Conservation (phyloP, 2,329 filamentous ascomycete genomes). For the Biscogniauxia marginata region DNA sequence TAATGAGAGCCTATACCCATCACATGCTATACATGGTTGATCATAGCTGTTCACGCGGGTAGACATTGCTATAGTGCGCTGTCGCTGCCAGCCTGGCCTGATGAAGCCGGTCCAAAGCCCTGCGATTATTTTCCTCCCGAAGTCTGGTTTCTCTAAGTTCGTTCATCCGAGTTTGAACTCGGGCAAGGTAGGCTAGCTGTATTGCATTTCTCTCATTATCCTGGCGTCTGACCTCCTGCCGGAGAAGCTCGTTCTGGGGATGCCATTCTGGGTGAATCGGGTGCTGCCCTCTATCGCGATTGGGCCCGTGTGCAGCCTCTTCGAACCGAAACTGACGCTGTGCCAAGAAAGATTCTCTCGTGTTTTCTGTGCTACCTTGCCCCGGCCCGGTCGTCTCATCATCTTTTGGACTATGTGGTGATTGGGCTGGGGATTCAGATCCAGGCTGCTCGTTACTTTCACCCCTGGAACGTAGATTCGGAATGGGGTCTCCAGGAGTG, state of each 20-base stretch:
- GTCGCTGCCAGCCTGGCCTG: too few species aligned
- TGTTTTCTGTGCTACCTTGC: background rate
- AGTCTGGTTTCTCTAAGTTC: background rate
- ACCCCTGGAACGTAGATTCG: too few species aligned
- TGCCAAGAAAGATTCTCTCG: background rate
- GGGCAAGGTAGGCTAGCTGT: background rate
- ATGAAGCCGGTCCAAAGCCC: too few species aligned
- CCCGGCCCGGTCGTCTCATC: background rate
- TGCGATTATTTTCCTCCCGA: background rate
- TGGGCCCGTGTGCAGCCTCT: background rate
- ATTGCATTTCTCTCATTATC: background rate
- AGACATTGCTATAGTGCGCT: too few species aligned
- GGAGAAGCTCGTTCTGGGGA: too few species aligned
- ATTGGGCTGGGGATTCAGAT: background rate
- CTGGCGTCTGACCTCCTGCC: background rate
- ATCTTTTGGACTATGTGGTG: background rate
- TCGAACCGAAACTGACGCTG: background rate
- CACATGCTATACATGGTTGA: background rate
- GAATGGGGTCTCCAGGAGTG: too few species aligned
- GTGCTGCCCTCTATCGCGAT: too few species aligned
- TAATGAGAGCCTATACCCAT: too few species aligned
- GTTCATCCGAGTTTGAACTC: background rate
- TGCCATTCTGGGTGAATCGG: background rate
- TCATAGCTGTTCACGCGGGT: background rate
- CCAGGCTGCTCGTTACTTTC: too few species aligned